Evolutionary conservation across 169 alveolate genomes (phyloP).

Genomic region (Theileria annulata): DNA sequence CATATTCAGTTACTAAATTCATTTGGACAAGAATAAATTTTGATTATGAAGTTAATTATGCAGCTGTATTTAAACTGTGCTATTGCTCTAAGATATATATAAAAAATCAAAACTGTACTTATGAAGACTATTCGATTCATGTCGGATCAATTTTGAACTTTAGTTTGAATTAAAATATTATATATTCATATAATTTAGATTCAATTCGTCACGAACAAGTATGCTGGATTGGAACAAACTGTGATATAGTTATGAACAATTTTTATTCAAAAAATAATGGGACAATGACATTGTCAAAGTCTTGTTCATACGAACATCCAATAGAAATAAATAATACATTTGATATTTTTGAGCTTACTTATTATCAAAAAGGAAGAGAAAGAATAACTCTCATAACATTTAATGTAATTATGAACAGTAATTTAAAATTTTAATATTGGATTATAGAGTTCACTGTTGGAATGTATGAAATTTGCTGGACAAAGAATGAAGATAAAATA

Average conservation of each 20-base stretch:
- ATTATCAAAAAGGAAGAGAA: not conserved
- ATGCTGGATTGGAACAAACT: conserved; percentile 27
- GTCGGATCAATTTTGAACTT: conserved; percentile 22
- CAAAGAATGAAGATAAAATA: not conserved
- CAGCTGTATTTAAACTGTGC: conserved; percentile 9
- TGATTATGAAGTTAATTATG: not conserved
- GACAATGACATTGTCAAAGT: conserved; percentile 7
- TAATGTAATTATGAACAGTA: not conserved
- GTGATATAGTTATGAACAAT: not conserved
- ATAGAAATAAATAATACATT: not conserved
- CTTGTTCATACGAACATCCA: conserved; percentile 16
- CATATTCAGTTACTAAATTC: not conserved
- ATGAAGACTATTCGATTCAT: conserved; percentile 11
- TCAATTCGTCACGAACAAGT: not conserved
- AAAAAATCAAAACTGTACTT: not conserved
- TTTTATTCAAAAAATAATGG: not conserved
- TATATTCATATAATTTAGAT: not conserved
- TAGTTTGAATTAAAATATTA: conserved; percentile 4
- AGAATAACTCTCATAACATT: not conserved
- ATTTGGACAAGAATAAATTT: conserved; percentile 3
- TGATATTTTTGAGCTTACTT: not conserved
- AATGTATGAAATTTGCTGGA: conserved; percentile 21
- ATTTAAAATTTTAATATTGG: not conserved
- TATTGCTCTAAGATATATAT: conserved; percentile 10
- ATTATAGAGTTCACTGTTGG: conserved; percentile 16